Evolutionary conservation across 345 rosid species (phyloP), one percentile per base, ranked within the genome.

Genomic region (Bretschneidera sinensis): DNA sequence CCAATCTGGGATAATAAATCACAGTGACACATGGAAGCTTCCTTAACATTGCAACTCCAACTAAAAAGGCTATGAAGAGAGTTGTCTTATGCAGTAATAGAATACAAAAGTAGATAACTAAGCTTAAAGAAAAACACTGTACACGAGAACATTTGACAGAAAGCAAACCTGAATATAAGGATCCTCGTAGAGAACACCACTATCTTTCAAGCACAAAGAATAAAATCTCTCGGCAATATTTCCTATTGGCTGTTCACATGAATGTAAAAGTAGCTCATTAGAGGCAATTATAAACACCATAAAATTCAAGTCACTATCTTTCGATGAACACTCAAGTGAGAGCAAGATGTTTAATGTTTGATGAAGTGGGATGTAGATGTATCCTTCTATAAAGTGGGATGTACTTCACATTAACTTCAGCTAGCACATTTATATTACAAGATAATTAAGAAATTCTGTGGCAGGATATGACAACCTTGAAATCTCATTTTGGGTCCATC

Each of bases 101-200:
- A 31, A 33, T 24, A 48, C 21, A 21, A 17, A 62, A n/a, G 54
- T 21, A 23, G 17, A 59, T 19, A 15, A 35, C 17, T 22, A 24
- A 62, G 28, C 56, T 55, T n/a, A 7, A 35, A 49, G 51, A 51
- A 57, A 16, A 54, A n/a, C 0, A 55, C 57, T 57, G 22, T 33
- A 48, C 48, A 43, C n/a, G n/a, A 6, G 55, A 56, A 23, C 19
- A 21, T 21, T 18, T 9, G 49, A 31, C 35, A 58, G 48, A 65
- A 24, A n/a, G n/a, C n/a, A n/a, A n/a, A 91, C 99, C 95, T 91
- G 99, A 62, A 95, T 78, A 73, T 85, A 55, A 57, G 91, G 89
- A 86, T 95, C 99, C 78, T 95, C 99, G 0, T 91, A 95, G 48
- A 95, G 54, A 61, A 91, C 91, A 57, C 99, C 99, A 55, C 99